Evolutionary conservation across 2,329 filamentous ascomycete species (phyloP).

Genomic region (Remersonia thermophila): DNA sequence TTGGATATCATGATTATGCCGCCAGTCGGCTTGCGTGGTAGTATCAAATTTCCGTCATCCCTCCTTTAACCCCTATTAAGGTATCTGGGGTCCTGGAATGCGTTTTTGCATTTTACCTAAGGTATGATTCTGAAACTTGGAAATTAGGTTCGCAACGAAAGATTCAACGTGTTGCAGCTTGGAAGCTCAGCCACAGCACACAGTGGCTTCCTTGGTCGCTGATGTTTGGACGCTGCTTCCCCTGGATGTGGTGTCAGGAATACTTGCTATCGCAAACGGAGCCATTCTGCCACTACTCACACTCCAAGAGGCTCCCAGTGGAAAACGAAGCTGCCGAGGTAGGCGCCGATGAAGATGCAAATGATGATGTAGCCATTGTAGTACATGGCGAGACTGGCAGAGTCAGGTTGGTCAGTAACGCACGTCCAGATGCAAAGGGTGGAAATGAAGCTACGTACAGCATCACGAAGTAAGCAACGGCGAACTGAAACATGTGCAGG

Average conservation of each 20-base stretch:
- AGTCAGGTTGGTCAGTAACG: neutral
- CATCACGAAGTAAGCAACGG: conserved; percentile 71
- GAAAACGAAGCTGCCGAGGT: conserved; percentile 60
- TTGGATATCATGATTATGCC: too few relatives aligned
- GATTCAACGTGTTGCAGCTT: too few relatives aligned
- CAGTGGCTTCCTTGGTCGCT: conserved; percentile 17
- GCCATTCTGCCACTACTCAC: conserved; percentile 13
- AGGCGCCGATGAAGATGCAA: conserved; percentile 66
- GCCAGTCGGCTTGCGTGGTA: too few relatives aligned
- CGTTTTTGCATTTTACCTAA: too few relatives aligned
- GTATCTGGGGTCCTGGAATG: too few relatives aligned
- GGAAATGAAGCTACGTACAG: conserved; percentile 29
- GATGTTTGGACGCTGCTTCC: conserved; percentile 11
- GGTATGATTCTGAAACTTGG: too few relatives aligned
- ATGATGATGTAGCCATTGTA: conserved; percentile 67
- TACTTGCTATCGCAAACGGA: too few relatives aligned
- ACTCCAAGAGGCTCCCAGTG: conserved; percentile 48
- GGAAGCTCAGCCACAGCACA: conserved; percentile 17
- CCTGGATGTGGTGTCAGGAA: neutral
- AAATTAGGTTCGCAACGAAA: too few relatives aligned
- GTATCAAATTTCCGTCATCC: too few relatives aligned
- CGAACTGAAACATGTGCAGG: conserved; percentile 60
- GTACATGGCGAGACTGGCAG: conserved; percentile 38
- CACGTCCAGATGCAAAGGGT: neutral
- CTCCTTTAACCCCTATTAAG: too few relatives aligned